Evolutionary conservation across 2,329 filamentous ascomycete genomes (phyloP).

Genomic region (Fusarium palustre): DNA sequence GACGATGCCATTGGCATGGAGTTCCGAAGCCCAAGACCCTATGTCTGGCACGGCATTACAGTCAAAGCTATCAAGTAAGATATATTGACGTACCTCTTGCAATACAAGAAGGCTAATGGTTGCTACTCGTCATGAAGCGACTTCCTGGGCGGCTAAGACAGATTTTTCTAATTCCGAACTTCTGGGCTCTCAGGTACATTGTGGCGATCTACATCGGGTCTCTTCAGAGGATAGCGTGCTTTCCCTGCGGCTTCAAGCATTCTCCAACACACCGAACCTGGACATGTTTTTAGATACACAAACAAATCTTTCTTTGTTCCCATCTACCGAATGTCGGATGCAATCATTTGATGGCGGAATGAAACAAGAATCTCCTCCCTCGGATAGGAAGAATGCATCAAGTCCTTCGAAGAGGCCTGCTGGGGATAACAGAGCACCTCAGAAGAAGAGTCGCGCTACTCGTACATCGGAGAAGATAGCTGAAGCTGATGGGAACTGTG

Average conservation of each 20-base stretch:
- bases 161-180: neutral
- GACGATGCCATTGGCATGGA: neutral
- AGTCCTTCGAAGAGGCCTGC: neutral
- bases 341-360: neutral
- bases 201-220: slow-evolving; percentile 1
- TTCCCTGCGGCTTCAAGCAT: neutral
- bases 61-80: slow-evolving; percentile 1
- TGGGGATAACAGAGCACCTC: neutral
- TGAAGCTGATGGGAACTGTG: neutral
- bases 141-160: neutral
- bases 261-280: neutral
- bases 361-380: neutral
- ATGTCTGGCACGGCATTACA: neutral
- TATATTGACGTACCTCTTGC: neutral
- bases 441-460: slow-evolving; percentile 1
- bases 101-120: slow-evolving; percentile 1
- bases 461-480: neutral
- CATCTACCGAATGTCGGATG: neutral
- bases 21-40: neutral
- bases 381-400: neutral
- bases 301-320: neutral
- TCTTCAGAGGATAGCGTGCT: neutral
- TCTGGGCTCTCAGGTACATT: neutral
- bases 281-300: neutral
- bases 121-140: neutral